Percentiles rank a stretch among this genome's conserved stretches.
phyloP scores from a whole-genome alignment of 2,329 filamentous ascomycete species.

The Alternaria angustiovoidea region DNA sequence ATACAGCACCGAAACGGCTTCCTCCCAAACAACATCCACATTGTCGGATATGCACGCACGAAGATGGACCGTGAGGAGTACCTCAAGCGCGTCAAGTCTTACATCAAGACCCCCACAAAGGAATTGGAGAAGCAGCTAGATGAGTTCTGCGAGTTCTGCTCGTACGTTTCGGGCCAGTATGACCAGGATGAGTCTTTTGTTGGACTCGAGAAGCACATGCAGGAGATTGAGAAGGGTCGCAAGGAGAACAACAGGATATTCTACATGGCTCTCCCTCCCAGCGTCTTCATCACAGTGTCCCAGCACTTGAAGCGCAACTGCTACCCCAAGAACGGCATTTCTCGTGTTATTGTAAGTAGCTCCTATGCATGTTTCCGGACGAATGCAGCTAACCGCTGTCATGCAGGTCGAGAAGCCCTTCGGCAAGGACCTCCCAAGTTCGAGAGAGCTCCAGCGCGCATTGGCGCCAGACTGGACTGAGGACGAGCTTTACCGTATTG shows the following conservation, averaged over 20 bases:
- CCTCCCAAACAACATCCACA: conserved; percentile 92
- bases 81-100: conserved; percentile 91
- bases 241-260: conserved; percentile 91
- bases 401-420: conserved; percentile 96
- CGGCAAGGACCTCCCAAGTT: conserved; percentile 94
- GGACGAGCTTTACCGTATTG: conserved; percentile 98
- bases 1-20: conserved; percentile 96
- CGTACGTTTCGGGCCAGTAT: conserved; percentile 96
- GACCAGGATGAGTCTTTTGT: conserved; percentile 96
- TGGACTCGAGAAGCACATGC: conserved; percentile 82
- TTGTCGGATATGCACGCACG: conserved; percentile 98
- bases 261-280: conserved; percentile 98
- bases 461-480: conserved; percentile 98
- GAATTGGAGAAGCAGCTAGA: conserved; percentile 95
- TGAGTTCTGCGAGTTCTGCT: conserved; percentile 86
- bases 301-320: conserved; percentile 97
- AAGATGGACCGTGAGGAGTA: conserved; percentile 99
- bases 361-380: conserved; percentile 7
- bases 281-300: conserved; percentile 97
- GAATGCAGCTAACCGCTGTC: conserved; percentile 23
- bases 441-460: conserved; percentile 91
- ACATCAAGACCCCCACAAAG: conserved; percentile 99
- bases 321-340: conserved; percentile 90
- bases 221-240: conserved; percentile 81
- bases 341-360: conserved; percentile 83